Evolutionary conservation across 768 basidiomycete species (phyloP).

Genomic region (Podaxis sp.): DNA sequence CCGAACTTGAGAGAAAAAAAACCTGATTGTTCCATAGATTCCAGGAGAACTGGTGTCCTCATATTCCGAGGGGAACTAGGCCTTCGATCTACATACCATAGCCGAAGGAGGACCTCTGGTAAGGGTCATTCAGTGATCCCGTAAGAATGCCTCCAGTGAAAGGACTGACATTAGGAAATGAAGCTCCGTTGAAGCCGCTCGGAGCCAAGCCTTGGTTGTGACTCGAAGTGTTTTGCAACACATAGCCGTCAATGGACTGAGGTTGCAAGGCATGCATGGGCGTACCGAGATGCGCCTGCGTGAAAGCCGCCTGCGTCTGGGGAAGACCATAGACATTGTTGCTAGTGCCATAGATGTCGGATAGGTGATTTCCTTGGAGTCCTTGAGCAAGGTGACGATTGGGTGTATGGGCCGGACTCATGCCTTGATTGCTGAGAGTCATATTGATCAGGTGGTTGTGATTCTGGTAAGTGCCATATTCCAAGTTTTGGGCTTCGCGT

Average conservation of each 20-base stretch:
- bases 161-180: slow-evolving; percentile 45
- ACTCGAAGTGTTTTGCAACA: slow-evolving; percentile 69
- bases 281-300: slow-evolving; percentile 53
- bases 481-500: slow-evolving; percentile 83
- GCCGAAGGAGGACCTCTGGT: slow-evolving; percentile 71
- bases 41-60: slow-evolving; percentile 24
- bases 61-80: slow-evolving; percentile 22
- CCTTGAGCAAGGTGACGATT: slow-evolving; percentile 59
- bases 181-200: slow-evolving; percentile 57
- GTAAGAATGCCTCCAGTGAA: slow-evolving; percentile 59
- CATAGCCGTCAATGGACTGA: slow-evolving; percentile 79
- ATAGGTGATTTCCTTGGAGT: slow-evolving; percentile 51
- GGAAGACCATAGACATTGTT: slow-evolving; percentile 63
- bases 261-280: slow-evolving; percentile 64
- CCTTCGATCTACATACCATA: slow-evolving; percentile 70
- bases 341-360: slow-evolving; percentile 66
- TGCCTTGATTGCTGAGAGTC: slow-evolving; percentile 56
- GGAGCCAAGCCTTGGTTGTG: slow-evolving; percentile 67
- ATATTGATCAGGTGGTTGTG: slow-evolving; percentile 59
- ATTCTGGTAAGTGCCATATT: slow-evolving; percentile 57
- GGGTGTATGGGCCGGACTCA: slow-evolving; percentile 42
- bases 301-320: slow-evolving; percentile 52
- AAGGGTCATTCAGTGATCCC: slow-evolving; percentile 65
- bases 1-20: slow-evolving; percentile 26
- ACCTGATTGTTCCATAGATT: slow-evolving; percentile 18